These are phyloP conservation scores for Ustilago esculenta DNA, from an alignment of 1,284 basidiomycete genomes.

Conservation along the genomic window DNA sequence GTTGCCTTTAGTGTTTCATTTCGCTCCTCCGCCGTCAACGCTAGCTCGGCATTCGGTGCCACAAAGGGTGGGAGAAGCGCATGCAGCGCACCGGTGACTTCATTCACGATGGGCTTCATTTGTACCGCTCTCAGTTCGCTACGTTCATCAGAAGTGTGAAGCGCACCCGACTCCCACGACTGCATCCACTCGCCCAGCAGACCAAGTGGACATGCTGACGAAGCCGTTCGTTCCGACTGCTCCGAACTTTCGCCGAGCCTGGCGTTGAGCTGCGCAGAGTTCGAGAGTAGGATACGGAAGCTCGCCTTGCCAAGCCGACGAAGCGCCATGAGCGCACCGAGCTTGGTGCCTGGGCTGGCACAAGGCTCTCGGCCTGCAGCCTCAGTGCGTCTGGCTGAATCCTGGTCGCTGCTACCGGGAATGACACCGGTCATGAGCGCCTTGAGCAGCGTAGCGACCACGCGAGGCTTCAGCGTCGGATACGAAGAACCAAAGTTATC, in stretches of 20 bases:
- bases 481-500: slow-evolving; percentile 73
- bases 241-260: slow-evolving; percentile 23
- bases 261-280: slow-evolving; percentile 27
- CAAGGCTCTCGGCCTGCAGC: slow-evolving; percentile 25
- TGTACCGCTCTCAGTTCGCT: slow-evolving; percentile 19
- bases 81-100: slow-evolving; percentile 37
- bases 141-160: slow-evolving; percentile 13
- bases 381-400: slow-evolving; percentile 26
- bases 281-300: slow-evolving; percentile 54
- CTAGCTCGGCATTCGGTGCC: slow-evolving; percentile 25
- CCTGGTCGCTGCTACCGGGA: slow-evolving; percentile 23
- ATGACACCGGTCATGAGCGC: slow-evolving; percentile 75
- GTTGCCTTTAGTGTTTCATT: slow-evolving; percentile 8
- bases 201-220: slow-evolving; percentile 28
- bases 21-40: slow-evolving; percentile 21
- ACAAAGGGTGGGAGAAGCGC: slow-evolving; percentile 41
- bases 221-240: not conserved
- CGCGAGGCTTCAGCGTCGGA: slow-evolving; percentile 83
- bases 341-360: slow-evolving; percentile 55
- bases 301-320: slow-evolving; percentile 57
- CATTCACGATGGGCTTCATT: slow-evolving; percentile 32
- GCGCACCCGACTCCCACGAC: slow-evolving; percentile 33
- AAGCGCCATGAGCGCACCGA: slow-evolving; percentile 62
- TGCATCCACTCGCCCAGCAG: slow-evolving; percentile 53
- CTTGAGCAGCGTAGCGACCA: slow-evolving; percentile 89